Evolutionary conservation across 2,329 filamentous ascomycete genomes (phyloP), one percentile per base, ranked within the genome.

Genomic region (Neocucurbitaria cava): DNA sequence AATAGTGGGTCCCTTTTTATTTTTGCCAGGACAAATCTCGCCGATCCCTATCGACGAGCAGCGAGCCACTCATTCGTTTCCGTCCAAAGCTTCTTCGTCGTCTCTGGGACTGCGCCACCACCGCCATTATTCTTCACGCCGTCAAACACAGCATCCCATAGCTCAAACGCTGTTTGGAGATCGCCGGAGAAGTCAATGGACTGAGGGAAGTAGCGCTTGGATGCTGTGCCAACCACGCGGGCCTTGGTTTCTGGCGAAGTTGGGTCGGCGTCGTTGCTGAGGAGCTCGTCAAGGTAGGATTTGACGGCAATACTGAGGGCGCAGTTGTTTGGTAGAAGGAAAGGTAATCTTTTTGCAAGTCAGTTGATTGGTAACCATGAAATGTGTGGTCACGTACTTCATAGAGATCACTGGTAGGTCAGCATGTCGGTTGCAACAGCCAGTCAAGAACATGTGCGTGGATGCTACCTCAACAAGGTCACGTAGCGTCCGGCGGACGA

Each of bases 401-500:
- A 90, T 84, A 61, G 88, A 88, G 54, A 98, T 82, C 42, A 89
- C 84, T 49, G 87, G 78, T 73, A 79, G 77, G 50, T 82, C 74
- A 8, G 67, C 77, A 53, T 89, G 85, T 35, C 93, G 86, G 53
- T 90, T 83, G 18, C 88, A 90, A 68, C 96, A 91, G 6, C 88
- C 91, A 65, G 88, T 88, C 68, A 97, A 82, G 64, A 97, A 88
- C 80, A 96, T 86, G 26, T 89, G 89, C 5, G 88, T 88, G 18
- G 93, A 82, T 59, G 94, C 86, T 38, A 92, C 89, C 76, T 99
- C 95, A 13, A 95, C 79, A 31, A 98, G 78, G 72, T 96, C 92
- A 43, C 95, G 87, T 60, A 96, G 83, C 30, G 88, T 87, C 60
- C 89, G 86, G 35, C 93, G 89, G 21, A 97, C 88, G 36, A 90